Conservation (phyloP, 805 yeast species). For the Grigorovia transvaalensis region DNA sequence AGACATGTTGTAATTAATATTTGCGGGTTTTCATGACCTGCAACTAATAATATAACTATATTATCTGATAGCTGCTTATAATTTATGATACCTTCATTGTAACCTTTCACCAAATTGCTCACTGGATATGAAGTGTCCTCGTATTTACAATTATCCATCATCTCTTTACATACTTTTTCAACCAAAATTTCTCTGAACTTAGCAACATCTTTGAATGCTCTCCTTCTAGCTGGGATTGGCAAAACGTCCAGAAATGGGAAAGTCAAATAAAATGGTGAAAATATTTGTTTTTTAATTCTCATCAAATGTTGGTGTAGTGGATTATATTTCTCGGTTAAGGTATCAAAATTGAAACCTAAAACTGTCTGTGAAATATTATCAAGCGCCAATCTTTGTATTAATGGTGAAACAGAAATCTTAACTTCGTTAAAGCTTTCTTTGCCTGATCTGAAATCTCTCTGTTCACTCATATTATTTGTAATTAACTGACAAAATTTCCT, state of each 20-base stretch:
- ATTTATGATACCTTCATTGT: conserved; percentile 30
- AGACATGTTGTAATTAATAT: conserved; percentile 38
- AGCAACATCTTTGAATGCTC: conserved; percentile 35
- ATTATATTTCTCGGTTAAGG: conserved; percentile 25
- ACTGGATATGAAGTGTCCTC: conserved; percentile 33
- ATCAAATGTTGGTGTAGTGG: conserved; percentile 34
- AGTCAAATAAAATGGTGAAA: conserved; percentile 42
- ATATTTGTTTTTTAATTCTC: conserved; percentile 41
- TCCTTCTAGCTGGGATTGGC: conserved; percentile 38
- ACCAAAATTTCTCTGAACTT: conserved; percentile 32
- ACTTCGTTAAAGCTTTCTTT: not conserved
- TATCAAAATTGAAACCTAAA: conserved; percentile 39
- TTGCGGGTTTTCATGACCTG: conserved; percentile 59
- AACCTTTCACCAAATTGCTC: conserved; percentile 33
- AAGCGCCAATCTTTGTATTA: conserved; percentile 38
- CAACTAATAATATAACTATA: conserved; percentile 43
- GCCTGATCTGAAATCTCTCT: conserved; percentile 15
- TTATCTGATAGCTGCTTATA: conserved; percentile 43
- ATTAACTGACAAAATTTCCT: conserved; percentile 26
- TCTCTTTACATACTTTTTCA: conserved; percentile 26
- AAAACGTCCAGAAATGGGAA: conserved; percentile 45
- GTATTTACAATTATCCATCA: conserved; percentile 23
- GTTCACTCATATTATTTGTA: conserved; percentile 5
- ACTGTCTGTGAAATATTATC: conserved; percentile 42
- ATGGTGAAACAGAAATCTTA: conserved; percentile 15